Conservation (phyloP, 805 yeast species). For the Teunomyces barrocoloradensis region DNA sequence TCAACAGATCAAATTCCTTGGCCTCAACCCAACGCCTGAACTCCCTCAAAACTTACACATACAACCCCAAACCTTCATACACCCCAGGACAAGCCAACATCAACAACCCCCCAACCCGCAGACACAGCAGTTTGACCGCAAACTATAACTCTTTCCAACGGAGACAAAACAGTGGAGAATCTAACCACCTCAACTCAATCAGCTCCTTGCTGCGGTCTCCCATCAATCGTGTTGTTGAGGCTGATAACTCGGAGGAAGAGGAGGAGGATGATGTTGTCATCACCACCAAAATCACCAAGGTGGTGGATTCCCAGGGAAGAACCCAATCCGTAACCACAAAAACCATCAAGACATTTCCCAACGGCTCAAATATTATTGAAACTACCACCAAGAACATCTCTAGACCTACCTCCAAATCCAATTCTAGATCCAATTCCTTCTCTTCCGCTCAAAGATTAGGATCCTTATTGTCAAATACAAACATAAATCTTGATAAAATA, state of each 20-base stretch:
- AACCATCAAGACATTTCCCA: slow-evolving; percentile 36
- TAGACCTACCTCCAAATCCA: slow-evolving; percentile 31
- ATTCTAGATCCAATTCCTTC: slow-evolving; percentile 17
- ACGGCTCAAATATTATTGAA: slow-evolving; percentile 43
- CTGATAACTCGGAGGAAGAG: slow-evolving; percentile 14
- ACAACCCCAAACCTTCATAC: slow-evolving; percentile 40
- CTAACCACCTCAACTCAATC: slow-evolving; percentile 3
- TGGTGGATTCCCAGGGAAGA: slow-evolving; percentile 39
- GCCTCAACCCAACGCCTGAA: slow-evolving; percentile 21
- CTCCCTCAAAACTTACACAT: slow-evolving; percentile 35
- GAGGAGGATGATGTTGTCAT: slow-evolving; percentile 24
- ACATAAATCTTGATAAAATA: slow-evolving; percentile 32
- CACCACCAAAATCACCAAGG: slow-evolving; percentile 43
- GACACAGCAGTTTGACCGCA: slow-evolving; percentile 2
- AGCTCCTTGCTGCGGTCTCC: slow-evolving; percentile 4
- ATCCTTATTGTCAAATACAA: slow-evolving; percentile 19
- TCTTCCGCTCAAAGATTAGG: slow-evolving; percentile 16
- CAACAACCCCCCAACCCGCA: slow-evolving; percentile 1
- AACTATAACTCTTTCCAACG: not conserved
- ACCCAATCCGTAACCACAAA: slow-evolving; percentile 39
- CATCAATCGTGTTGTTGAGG: slow-evolving; percentile 6
- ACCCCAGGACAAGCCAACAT: slow-evolving; percentile 21
- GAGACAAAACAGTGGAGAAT: not conserved
- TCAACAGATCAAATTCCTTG: slow-evolving; percentile 22
- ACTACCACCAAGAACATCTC: slow-evolving; percentile 42